Base-by-base conservation (phyloP, 164 flowering plant species). In the Houttuynia cordata region DNA sequence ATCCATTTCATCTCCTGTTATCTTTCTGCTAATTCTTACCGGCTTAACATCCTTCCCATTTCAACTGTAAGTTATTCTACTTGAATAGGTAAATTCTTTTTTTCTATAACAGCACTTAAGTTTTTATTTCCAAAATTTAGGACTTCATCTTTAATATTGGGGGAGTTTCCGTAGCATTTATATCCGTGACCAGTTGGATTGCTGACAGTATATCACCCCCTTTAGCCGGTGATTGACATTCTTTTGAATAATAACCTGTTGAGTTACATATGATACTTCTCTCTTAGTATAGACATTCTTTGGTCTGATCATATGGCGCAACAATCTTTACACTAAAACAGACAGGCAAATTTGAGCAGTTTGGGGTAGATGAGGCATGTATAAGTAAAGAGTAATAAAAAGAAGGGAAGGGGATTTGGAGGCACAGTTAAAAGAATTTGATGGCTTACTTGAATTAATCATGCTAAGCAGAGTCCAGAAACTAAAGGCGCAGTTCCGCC, bases 101-200 rank as follows among this genome's bases (percentile, higher is more conserved):
- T 7, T 58, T n/a, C 57, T 54, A 12, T 30, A 13, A 57, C 62
- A 56, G 24, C 22, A 41, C 30, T 58, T 12, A 53, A 58, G 45
- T n/a, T 56, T 52, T 23, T 15, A 53, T 41, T 42, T 56, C 40
- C 23, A 47, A 56, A 60, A 60, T 82, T 70, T 62, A 94, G 99
- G 97, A 94, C 66, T 84, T 90, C 64, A 94, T 94, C 63, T 86
- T 94, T 78, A 94, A 88, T 68, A 88, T 92, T 62, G 96, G 95
- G 3, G 99, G 97, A 39, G 39, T 80, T 20, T 94, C 97, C 2
- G 85, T 88, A 24, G 97, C 97, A 20, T 94, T 94, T 68, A 64
- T 87, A n/a, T 94, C 88, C 64, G 69, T 84, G 19, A 87, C 96
- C 24, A 73, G 70, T 37, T 91, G 93, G 93, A 87, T 80, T 42